Evolutionary conservation across 148 eudicot species (phyloP).

Genomic region (Rhododendron griersonianum): DNA sequence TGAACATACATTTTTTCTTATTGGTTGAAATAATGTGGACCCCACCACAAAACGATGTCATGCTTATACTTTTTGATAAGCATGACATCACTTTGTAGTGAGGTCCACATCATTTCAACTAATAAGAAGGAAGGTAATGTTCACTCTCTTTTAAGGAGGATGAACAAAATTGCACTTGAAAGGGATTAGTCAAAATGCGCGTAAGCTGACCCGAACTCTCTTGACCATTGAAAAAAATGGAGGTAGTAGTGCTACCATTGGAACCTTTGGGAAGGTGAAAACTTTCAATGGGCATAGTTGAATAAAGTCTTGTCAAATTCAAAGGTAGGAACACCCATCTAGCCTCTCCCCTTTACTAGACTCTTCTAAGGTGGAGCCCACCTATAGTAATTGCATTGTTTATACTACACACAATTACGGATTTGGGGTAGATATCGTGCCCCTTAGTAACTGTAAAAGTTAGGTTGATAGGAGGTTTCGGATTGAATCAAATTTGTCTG

Average conservation of each 20-base stretch:
- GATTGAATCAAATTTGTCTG: not conserved
- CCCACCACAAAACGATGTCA: no score
- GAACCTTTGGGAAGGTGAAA: not conserved
- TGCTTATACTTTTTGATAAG: no score
- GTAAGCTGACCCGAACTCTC: accelerated
- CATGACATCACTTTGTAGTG: no score
- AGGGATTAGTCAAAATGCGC: no score
- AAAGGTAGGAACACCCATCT: not conserved
- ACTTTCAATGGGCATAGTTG: not conserved
- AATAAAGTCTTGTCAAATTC: not conserved
- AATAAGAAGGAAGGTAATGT: no score
- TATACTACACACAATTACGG: not conserved
- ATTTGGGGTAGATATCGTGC: not conserved
- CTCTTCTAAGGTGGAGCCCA: not conserved
- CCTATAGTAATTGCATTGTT: not conserved
- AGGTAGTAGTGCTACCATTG: not conserved
- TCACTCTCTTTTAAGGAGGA: no score
- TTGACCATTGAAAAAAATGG: no score
- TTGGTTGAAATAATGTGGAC: no score
- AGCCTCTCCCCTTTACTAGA: not conserved
- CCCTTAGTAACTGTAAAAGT: not conserved
- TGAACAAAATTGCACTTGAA: no score
- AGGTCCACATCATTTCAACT: no score
- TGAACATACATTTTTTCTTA: no score
- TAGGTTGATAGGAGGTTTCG: not conserved